Percentiles rank a stretch among this genome's conserved stretches.
Conservation (phyloP, 2,329 filamentous ascomycete genomes). For the Penicillium capsulatum region DNA sequence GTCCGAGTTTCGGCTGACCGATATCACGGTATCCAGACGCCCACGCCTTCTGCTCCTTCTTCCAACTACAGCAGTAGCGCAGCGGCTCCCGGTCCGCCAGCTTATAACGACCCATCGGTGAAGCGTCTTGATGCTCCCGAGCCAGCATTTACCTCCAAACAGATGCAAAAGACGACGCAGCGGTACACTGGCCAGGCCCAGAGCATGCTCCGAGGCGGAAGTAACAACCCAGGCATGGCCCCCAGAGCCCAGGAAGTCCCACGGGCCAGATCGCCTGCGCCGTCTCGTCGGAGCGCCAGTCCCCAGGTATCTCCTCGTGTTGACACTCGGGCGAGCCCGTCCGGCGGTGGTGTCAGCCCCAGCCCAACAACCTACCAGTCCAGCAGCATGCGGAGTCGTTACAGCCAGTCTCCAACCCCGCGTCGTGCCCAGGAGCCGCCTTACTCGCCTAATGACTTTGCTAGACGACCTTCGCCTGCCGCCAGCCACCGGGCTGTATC, state of each 20-base stretch:
- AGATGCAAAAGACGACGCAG: slow-evolving; percentile 93
- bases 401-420: slow-evolving; percentile 37
- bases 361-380: slow-evolving; percentile 45
- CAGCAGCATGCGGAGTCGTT: slow-evolving; percentile 40
- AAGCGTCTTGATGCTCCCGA: slow-evolving; percentile 82
- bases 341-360: slow-evolving; percentile 38
- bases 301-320: slow-evolving; percentile 30
- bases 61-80: slow-evolving; percentile 32
- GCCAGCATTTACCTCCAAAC: slow-evolving; percentile 84
- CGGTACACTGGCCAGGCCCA: slow-evolving; percentile 81
- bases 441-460: slow-evolving; percentile 44
- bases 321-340: slow-evolving; percentile 38
- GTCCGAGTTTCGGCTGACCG: slow-evolving; percentile 89
- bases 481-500: slow-evolving; percentile 45
- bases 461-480: slow-evolving; percentile 37
- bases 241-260: slow-evolving; percentile 42
- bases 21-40: slow-evolving; percentile 89
- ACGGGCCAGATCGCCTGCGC: slow-evolving; percentile 60
- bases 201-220: slow-evolving; percentile 61
- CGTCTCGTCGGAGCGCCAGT: slow-evolving; percentile 52
- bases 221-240: slow-evolving; percentile 52
- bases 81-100: slow-evolving; percentile 61
- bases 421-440: slow-evolving; percentile 36
- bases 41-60: slow-evolving; percentile 52
- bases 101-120: slow-evolving; percentile 70